Conservation (phyloP, 495 filamentous ascomycete species). For the Talaromyces wortmannii region DNA sequence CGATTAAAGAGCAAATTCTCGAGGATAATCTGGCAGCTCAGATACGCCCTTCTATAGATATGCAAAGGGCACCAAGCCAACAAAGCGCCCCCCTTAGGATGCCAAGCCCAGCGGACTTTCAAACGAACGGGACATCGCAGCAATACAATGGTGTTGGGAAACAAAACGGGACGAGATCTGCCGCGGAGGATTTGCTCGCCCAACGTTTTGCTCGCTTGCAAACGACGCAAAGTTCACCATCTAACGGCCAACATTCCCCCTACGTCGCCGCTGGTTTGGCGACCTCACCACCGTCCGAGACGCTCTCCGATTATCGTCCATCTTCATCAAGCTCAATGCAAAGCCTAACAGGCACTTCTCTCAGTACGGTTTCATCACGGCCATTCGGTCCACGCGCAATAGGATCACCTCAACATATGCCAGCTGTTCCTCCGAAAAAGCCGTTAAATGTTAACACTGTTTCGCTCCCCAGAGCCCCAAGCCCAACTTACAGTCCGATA, state of each 20-base stretch:
- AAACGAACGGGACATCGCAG: slow-evolving; percentile 13
- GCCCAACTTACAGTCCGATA: slow-evolving; percentile 77
- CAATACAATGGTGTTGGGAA: slow-evolving; percentile 10
- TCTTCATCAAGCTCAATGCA: slow-evolving; percentile 15
- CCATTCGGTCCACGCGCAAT: slow-evolving; percentile 53
- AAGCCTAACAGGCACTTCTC: slow-evolving; percentile 10
- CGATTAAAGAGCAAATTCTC: slow-evolving; percentile 36
- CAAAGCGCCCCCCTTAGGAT: slow-evolving; percentile 20
- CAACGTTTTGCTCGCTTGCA: slow-evolving; percentile 40
- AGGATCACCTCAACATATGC: slow-evolving; percentile 34
- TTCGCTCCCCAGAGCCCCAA: slow-evolving; percentile 71
- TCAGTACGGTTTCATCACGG: slow-evolving; percentile 20
- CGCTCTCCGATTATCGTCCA: slow-evolving; percentile 21
- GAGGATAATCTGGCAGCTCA: slow-evolving; percentile 33
- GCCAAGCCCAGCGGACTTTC: slow-evolving; percentile 38
- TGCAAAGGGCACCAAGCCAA: slow-evolving; percentile 3
- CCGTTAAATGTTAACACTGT: slow-evolving; percentile 44
- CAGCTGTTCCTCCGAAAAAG: slow-evolving; percentile 47
- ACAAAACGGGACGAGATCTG: slow-evolving; percentile 16
- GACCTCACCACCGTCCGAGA: slow-evolving; percentile 23
- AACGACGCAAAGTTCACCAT: slow-evolving; percentile 13
- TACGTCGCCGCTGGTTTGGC: slow-evolving; percentile 10
- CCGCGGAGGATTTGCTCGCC: slow-evolving; percentile 31
- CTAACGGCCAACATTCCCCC: background rate
- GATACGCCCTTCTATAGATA: slow-evolving; percentile 15